Percentiles rank a stretch among this genome's conserved stretches.
Conservation (phyloP, 2,329 filamentous ascomycete species). For the Pseudopyricularia cyperi region DNA sequence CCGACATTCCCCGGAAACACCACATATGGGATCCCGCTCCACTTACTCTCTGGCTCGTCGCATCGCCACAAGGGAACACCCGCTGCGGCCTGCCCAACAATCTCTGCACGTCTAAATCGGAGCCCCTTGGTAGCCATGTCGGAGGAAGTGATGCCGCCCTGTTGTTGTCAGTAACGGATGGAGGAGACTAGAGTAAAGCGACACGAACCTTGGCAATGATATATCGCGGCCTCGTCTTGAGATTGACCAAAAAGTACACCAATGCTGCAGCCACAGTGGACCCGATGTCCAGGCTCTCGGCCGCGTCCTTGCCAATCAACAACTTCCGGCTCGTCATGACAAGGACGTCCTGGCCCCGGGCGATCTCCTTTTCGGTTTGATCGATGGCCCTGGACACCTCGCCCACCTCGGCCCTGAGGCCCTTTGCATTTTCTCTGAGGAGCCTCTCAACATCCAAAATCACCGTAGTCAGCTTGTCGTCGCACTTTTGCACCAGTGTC, state of each 20-base stretch:
- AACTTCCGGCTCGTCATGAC: conserved; percentile 46
- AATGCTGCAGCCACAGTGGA: conserved; percentile 34
- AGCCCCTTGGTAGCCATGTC: conserved; percentile 45
- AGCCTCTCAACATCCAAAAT: conserved; percentile 34
- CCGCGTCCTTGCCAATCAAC: conserved; percentile 32
- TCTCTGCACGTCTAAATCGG: conserved; percentile 35
- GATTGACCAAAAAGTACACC: conserved; percentile 31
- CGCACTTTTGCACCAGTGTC: conserved; percentile 22
- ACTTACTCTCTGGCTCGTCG: conserved; percentile 36
- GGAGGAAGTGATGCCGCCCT: conserved; percentile 43
- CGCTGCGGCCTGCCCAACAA: conserved; percentile 43
- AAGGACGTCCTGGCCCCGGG: conserved; percentile 35
- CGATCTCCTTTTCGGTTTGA: conserved; percentile 24
- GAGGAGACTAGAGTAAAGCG: not conserved
- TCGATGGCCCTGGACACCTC: conserved; percentile 18
- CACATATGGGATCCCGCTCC: conserved; percentile 38
- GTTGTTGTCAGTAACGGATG: not conserved
- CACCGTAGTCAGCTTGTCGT: conserved; percentile 27
- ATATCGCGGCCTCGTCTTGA: conserved; percentile 37
- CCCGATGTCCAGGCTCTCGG: conserved; percentile 40
- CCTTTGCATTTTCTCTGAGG: conserved; percentile 18
- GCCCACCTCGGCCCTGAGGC: conserved; percentile 11
- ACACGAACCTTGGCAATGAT: conserved; percentile 34
- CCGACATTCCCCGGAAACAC: conserved; percentile 48
- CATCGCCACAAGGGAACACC: conserved; percentile 48